Evolutionary conservation across 805 yeast genomes (phyloP).

Genomic region (Candida palmyrensis): DNA sequence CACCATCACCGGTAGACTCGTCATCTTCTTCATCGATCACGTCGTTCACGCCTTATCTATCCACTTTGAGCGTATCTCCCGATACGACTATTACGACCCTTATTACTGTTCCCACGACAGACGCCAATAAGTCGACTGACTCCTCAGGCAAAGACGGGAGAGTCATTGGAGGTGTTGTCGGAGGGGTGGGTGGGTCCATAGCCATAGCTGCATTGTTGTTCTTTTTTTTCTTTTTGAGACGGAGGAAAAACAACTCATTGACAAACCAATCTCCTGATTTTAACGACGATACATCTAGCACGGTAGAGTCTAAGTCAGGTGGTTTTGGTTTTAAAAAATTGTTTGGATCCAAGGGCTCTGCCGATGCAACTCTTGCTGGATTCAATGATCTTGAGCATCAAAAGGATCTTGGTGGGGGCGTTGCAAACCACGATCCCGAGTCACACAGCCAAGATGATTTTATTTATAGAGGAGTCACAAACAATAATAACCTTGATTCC

Average conservation of each 20-base stretch:
- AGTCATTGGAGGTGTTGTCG: constrained; percentile 42
- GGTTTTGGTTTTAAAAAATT: constrained; percentile 26
- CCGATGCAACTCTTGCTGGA: constrained; percentile 8
- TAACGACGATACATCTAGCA: constrained; percentile 23
- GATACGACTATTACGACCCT: constrained; percentile 39
- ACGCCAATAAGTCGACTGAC: constrained; percentile 7
- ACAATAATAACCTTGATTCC: constrained; percentile 37
- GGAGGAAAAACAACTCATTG: constrained; percentile 20
- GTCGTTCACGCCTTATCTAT: constrained; percentile 9
- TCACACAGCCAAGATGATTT: constrained; percentile 21
- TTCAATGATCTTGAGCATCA: constrained; percentile 25
- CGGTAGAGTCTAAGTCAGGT: too few relatives aligned
- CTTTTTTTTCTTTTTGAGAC: constrained; percentile 30
- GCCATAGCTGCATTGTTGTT: constrained; percentile 34
- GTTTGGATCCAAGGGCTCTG: constrained; percentile 21
- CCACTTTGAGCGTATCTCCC: constrained; percentile 8
- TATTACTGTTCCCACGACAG: constrained; percentile 33
- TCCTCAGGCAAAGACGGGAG: constrained; percentile 22
- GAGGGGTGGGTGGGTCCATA: constrained; percentile 41
- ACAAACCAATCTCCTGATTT: constrained; percentile 42
- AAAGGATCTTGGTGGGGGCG: constrained; percentile 9
- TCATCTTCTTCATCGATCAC: constrained; percentile 1
- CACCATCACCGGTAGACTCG: not conserved
- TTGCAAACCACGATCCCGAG: constrained; percentile 10
- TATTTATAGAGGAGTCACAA: constrained; percentile 40